These are phyloP conservation scores for Backusella tuberculispora DNA, from an alignment of 192 early-diverging fungal species.

Conservation along the genomic window DNA sequence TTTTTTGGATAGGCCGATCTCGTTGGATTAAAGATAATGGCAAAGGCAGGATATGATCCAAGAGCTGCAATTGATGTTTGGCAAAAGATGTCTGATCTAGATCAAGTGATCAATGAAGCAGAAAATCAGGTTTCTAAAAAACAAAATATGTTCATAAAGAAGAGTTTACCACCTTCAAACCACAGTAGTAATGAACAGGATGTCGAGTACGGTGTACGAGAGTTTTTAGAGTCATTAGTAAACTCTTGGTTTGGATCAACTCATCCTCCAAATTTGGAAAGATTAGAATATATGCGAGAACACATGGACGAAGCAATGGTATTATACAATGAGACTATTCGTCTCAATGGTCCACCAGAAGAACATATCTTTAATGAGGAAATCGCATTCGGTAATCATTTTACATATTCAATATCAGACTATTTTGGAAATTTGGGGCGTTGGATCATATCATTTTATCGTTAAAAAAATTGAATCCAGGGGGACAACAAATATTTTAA, in stretches of 20 bases:
- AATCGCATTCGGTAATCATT: not conserved
- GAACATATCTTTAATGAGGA: constrained; percentile 5
- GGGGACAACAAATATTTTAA: not conserved
- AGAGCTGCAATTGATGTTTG: constrained; percentile 52
- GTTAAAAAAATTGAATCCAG: not conserved
- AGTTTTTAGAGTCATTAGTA: constrained; percentile 31
- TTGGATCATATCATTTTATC: constrained; percentile 4
- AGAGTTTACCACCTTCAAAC: not conserved
- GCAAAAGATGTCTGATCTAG: constrained; percentile 50
- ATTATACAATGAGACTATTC: constrained; percentile 32
- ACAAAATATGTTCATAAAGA: not conserved
- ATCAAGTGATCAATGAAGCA: constrained; percentile 13
- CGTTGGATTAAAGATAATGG: constrained; percentile 54
- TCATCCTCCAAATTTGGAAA: constrained; percentile 44
- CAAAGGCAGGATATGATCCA: constrained; percentile 63
- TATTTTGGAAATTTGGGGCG: not conserved
- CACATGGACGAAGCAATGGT: constrained; percentile 35
- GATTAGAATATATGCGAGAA: constrained; percentile 38
- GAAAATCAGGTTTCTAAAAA: not conserved
- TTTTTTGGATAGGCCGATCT: constrained; percentile 46
- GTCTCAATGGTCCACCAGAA: constrained; percentile 34
- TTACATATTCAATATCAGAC: not conserved
- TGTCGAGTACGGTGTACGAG: constrained; percentile 11
- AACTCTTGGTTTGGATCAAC: constrained; percentile 43
- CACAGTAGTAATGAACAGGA: not conserved